Conservation (phyloP, 768 basidiomycete genomes). For the Leccinum disarticulatum region DNA sequence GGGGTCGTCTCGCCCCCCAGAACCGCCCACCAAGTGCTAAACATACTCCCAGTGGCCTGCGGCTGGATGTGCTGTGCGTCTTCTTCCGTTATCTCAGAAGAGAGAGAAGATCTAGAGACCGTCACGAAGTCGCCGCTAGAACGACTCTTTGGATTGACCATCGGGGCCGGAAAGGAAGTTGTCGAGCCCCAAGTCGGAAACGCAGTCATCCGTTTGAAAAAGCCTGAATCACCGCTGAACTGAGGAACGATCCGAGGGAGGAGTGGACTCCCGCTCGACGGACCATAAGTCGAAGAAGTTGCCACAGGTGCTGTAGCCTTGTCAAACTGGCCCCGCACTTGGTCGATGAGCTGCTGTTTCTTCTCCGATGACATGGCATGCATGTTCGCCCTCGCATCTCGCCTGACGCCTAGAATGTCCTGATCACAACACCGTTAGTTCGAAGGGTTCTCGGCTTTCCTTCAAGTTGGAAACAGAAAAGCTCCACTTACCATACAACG, state of each 20-base stretch:
- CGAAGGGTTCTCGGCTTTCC: slow-evolving; percentile 5
- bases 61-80: slow-evolving; percentile 45
- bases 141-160: slow-evolving; percentile 30
- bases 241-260: slow-evolving; percentile 71
- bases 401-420: slow-evolving; percentile 75
- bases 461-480: neutral
- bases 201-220: slow-evolving; percentile 69
- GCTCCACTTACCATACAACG: slow-evolving; percentile 58
- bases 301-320: slow-evolving; percentile 32
- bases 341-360: slow-evolving; percentile 65
- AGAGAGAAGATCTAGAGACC: slow-evolving; percentile 23
- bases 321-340: slow-evolving; percentile 42
- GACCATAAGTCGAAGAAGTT: slow-evolving; percentile 55
- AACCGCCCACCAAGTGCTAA: slow-evolving; percentile 75
- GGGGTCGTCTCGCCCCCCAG: slow-evolving; percentile 50
- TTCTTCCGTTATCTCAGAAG: slow-evolving; percentile 30
- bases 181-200: slow-evolving; percentile 54
- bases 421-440: slow-evolving; percentile 28
- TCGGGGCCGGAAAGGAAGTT: slow-evolving; percentile 35
- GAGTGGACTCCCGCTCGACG: slow-evolving; percentile 53
- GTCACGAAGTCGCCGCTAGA: slow-evolving; percentile 40
- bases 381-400: slow-evolving; percentile 64
- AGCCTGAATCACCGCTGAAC: slow-evolving; percentile 65
- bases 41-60: slow-evolving; percentile 74
- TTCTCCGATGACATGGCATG: slow-evolving; percentile 56